These are phyloP conservation scores for Pachysandra terminalis DNA, from an alignment of 164 flowering plant species.

Conservation along the genomic window DNA sequence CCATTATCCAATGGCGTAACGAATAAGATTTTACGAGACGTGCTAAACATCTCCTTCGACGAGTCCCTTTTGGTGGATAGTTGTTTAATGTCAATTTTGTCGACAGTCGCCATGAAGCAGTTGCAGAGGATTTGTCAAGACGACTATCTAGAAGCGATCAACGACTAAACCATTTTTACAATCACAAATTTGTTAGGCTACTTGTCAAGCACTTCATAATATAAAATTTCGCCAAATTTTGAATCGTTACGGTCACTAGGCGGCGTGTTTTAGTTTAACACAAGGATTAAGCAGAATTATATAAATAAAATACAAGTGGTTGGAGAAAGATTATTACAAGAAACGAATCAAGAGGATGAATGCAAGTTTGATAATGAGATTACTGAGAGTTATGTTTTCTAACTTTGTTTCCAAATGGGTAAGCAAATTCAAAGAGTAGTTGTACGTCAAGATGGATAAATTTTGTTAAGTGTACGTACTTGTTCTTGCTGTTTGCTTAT, in stretches of 20 bases:
- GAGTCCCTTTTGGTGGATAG: constrained; percentile 1
- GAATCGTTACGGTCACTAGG: constrained; percentile 1
- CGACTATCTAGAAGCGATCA: constrained; percentile 9
- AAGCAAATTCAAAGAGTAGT: constrained; percentile 13
- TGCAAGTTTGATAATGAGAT: background rate
- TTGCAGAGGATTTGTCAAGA: background rate
- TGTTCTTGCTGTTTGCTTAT: no score
- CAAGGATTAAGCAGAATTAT: background rate
- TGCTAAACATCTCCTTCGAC: background rate
- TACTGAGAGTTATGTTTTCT: background rate
- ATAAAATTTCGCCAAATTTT: constrained; percentile 2
- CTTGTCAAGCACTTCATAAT: constrained; percentile 19
- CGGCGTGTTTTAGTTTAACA: background rate
- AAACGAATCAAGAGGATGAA: background rate
- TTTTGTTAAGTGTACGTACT: background rate
- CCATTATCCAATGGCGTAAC: constrained; percentile 5
- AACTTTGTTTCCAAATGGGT: constrained; percentile 2
- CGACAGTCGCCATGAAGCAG: constrained; percentile 13
- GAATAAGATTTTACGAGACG: background rate
- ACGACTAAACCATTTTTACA: background rate
- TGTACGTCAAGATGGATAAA: constrained; percentile 1
- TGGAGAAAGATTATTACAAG: background rate
- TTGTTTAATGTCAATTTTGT: background rate
- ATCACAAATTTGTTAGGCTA: constrained; percentile 9
- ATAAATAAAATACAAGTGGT: constrained; percentile 6